These are phyloP conservation scores for Epichloe scottii DNA, from an alignment of 2,329 filamentous ascomycete genomes.

Conservation along the genomic window DNA sequence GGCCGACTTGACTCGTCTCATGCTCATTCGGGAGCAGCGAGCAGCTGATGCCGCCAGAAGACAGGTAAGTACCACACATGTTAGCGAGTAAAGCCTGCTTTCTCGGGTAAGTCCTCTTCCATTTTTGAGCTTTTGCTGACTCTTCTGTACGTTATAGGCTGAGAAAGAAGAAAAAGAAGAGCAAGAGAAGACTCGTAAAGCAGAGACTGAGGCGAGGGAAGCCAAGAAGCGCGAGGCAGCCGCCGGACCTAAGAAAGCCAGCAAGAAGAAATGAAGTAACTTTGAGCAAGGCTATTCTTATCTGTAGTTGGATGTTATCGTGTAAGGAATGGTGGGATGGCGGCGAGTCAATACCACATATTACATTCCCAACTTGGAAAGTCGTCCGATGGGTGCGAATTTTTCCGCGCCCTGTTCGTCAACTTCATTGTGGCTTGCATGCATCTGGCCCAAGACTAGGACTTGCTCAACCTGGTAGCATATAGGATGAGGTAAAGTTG, in stretches of 20 bases:
- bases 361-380: not conserved
- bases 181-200: constrained; percentile 33
- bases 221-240: constrained; percentile 43
- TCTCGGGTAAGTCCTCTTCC: not conserved
- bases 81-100: not conserved
- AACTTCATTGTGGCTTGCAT: too few species aligned
- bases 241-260: constrained; percentile 34
- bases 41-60: constrained; percentile 74
- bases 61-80: constrained; percentile 39
- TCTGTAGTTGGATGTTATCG: not conserved
- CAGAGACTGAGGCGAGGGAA: constrained; percentile 42
- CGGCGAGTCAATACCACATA: not conserved
- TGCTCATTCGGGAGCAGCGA: constrained; percentile 71
- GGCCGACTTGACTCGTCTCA: constrained; percentile 74
- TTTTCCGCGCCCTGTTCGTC: not conserved
- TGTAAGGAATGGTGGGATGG: not conserved
- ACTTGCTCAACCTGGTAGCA: too few species aligned
- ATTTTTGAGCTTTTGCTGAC: constrained; percentile 12
- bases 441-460: too few species aligned
- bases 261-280: constrained; percentile 30
- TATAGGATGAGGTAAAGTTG: too few species aligned
- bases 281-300: not conserved
- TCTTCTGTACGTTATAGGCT: constrained; percentile 25
- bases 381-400: not conserved
- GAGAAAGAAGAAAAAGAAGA: constrained; percentile 46